Base-by-base conservation (phyloP, 441 rosid species). In the Gossypium gossypioides region DNA sequence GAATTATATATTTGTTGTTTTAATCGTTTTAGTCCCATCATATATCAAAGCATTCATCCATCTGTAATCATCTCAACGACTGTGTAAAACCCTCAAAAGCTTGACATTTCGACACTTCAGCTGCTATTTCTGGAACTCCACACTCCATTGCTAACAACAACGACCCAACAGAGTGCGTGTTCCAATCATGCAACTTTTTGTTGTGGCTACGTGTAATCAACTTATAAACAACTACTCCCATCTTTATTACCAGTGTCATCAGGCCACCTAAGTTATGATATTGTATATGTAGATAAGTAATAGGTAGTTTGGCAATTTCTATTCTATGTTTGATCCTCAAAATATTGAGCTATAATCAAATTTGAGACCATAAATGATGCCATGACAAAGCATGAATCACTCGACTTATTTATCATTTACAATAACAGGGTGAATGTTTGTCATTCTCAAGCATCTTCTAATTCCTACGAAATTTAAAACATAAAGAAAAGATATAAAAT, bases 171-270 rank as follows among this genome's bases (percentile, higher is more conserved):
- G 6, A 15, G 46, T 24, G 32, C 40, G 13, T 42, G 29, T n/a
- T 70, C 75, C 76, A 76, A 74, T 44, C 66, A 76, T 61, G 50
- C 46, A n/a, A 6, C 8, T 34, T 24, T 12, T 60, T 22, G 27
- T 60, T 60, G 58, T 71, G 68, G 73, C 72, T 46, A 59, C 69
- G 75, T 65, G 75, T 66, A 67, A 15, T 16, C 78, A 32, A 60
- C 44, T 60, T 55, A 55, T 21, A 55, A 19, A 10, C 61, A 22
- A 22, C 32, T 22, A 56, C 25, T 2, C 46, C 65, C 62, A 25
- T 24, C 34, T 58, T 58, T 13, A 58, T 5, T 58, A 25, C 10
- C 58, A 54, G 4, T 19, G 24, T 2, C 58, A 54, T 19, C 9
- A 54, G 58, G 25, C 19, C 57, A 40, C 44, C 44, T 40, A 40